Conservation (phyloP, 2,329 filamentous ascomycete species). For the Colletotrichum godetiae region DNA sequence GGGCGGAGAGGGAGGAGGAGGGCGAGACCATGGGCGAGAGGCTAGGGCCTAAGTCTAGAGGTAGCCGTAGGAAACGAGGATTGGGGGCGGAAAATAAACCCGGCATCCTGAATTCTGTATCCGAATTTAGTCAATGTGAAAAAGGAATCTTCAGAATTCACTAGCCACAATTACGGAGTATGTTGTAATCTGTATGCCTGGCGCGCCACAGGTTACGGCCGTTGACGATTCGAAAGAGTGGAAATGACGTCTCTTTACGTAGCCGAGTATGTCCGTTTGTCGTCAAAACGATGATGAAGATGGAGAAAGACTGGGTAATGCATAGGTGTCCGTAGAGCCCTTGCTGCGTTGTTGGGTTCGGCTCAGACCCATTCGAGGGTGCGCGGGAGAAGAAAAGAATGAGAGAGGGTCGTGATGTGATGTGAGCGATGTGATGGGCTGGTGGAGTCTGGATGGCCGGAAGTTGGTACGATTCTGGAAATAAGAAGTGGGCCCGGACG, state of each 20-base stretch:
- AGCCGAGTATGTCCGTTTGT: too few species aligned
- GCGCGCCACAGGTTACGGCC: not conserved
- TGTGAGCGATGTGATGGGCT: not conserved
- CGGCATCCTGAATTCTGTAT: not conserved
- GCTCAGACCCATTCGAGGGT: not conserved
- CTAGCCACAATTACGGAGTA: not conserved
- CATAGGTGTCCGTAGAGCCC: too few species aligned
- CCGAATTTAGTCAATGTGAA: not conserved
- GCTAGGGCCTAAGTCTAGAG: not conserved
- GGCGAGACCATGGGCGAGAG: not conserved
- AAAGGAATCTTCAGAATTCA: not conserved
- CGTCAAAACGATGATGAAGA: not conserved
- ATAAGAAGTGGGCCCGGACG: conserved; percentile 13
- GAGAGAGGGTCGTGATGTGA: not conserved
- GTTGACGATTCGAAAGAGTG: not conserved
- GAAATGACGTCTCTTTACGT: too few species aligned
- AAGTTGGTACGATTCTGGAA: conserved; percentile 4
- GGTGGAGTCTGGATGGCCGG: not conserved
- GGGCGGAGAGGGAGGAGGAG: not conserved
- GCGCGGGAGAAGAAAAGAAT: not conserved
- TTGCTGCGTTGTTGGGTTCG: not conserved
- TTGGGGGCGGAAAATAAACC: not conserved
- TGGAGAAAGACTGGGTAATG: not conserved
- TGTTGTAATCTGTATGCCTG: not conserved
- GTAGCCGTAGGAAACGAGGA: not conserved